Conservation (phyloP, 495 filamentous ascomycete genomes). For the Echria macrotheca region DNA sequence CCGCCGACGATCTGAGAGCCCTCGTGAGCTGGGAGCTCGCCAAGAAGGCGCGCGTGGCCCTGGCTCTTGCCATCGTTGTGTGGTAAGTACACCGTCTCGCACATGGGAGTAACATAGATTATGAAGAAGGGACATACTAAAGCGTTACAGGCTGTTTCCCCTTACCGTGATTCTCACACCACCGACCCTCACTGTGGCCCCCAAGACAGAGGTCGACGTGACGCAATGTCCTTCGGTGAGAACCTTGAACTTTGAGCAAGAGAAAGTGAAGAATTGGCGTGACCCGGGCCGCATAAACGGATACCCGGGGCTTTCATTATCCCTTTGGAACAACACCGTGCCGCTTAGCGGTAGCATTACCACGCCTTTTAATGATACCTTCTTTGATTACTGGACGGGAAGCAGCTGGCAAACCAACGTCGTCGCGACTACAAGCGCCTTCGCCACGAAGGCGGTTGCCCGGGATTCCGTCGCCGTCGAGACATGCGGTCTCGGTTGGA, state of each 20-base stretch:
- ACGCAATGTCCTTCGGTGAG: conserved; percentile 17
- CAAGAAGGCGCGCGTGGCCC: conserved; percentile 27
- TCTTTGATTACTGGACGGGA: conserved; percentile 27
- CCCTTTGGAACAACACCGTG: conserved; percentile 22
- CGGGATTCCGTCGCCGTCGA: conserved; percentile 18
- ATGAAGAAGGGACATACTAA: too few relatives aligned
- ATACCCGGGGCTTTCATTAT: conserved; percentile 15
- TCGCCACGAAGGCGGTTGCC: conserved; percentile 13
- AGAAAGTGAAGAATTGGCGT: conserved; percentile 25
- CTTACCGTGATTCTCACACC: conserved; percentile 25
- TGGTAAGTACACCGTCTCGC: conserved; percentile 18
- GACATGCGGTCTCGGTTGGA: conserved; percentile 26
- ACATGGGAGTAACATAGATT: too few relatives aligned
- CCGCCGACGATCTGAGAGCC: conserved; percentile 26
- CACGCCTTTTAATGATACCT: conserved; percentile 21
- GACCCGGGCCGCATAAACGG: conserved; percentile 11
- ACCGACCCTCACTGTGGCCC: conserved; percentile 23
- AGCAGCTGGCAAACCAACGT: conserved; percentile 11
- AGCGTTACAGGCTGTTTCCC: conserved; percentile 21
- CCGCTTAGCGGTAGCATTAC: conserved; percentile 1
- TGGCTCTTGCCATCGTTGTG: conserved; percentile 25
- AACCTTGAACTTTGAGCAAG: conserved; percentile 27
- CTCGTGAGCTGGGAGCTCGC: conserved; percentile 29
- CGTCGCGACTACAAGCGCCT: conserved; percentile 9
- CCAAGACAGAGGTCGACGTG: conserved; percentile 3